phyloP scores from a whole-genome alignment of 2,329 filamentous ascomycete species.

The Hymenoscyphus fraxineus region DNA sequence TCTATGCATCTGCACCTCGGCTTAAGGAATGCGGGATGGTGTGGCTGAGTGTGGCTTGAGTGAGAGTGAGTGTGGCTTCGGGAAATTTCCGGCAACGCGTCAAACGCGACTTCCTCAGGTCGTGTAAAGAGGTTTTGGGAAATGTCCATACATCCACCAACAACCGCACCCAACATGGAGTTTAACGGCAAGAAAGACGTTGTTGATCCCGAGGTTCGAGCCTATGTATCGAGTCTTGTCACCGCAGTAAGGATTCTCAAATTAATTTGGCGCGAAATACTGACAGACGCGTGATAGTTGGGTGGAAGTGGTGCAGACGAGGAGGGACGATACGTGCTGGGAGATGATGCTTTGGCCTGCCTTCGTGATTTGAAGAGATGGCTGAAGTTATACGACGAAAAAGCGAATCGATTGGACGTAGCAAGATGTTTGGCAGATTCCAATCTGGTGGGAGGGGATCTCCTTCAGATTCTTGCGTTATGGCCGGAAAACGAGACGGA shows the following conservation, averaged over 20 bases:
- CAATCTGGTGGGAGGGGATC: conserved; percentile 84
- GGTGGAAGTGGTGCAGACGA: conserved; percentile 78
- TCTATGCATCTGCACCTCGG: conserved; percentile 14
- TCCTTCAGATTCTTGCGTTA: conserved; percentile 80
- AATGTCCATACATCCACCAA: neutral
- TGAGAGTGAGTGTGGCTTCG: conserved; percentile 25
- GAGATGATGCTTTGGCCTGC: conserved; percentile 88
- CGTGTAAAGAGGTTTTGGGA: conserved; percentile 24
- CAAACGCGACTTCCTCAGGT: neutral
- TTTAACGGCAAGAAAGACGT: conserved; percentile 52
- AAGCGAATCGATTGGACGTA: conserved; percentile 90
- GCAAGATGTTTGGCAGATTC: conserved; percentile 88
- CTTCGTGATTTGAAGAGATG: conserved; percentile 92
- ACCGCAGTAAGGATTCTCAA: conserved; percentile 57
- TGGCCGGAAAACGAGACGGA: conserved; percentile 73
- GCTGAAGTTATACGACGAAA: conserved; percentile 92
- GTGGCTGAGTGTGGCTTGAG: conserved; percentile 3
- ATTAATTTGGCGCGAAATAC: conserved; percentile 15
- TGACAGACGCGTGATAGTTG: conserved; percentile 53
- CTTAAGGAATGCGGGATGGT: conserved; percentile 10
- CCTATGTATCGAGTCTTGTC: conserved; percentile 88
- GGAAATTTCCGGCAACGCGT: conserved; percentile 9
- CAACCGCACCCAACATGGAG: conserved; percentile 46
- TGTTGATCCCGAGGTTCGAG: conserved; percentile 88
- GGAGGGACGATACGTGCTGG: conserved; percentile 79